Conservation (phyloP, 2,329 filamentous ascomycete genomes). For the Clonostachys solani region DNA sequence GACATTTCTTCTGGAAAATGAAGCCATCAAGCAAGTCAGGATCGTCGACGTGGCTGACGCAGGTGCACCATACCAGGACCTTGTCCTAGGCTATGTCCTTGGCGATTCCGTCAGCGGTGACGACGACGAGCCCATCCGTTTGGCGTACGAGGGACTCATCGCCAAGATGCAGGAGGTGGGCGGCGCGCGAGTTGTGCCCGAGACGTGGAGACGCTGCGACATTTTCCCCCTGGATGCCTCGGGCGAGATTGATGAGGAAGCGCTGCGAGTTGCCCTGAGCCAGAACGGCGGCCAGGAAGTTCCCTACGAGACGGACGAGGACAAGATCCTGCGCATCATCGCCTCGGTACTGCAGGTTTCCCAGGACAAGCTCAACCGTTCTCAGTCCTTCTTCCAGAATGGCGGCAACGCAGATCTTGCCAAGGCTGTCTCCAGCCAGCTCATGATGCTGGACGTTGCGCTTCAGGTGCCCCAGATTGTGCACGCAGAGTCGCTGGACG, state of each 20-base stretch:
- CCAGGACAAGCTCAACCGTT: not conserved
- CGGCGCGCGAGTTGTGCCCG: conserved; percentile 1
- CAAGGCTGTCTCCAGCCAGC: not conserved
- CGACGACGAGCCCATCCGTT: not conserved
- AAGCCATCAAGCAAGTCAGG: conserved; percentile 1
- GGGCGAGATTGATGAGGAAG: conserved; percentile 1
- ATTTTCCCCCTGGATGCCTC: not conserved
- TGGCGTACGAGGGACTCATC: conserved; percentile 1
- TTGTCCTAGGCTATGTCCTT: conserved; percentile 2
- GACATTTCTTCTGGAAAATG: not conserved
- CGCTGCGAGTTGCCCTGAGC: not conserved
- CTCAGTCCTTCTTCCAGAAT: not conserved
- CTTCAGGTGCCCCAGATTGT: conserved; percentile 2
- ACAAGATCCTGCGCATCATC: conserved; percentile 1
- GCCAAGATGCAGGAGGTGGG: not conserved
- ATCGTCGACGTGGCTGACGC: conserved; percentile 3
- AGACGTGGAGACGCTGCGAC: not conserved
- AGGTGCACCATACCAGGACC: not conserved
- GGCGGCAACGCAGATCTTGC: conserved; percentile 1
- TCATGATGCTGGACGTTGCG: conserved; percentile 1
- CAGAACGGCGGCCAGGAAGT: not conserved
- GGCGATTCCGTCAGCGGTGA: not conserved
- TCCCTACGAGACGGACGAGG: not conserved
- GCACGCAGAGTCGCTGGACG: not conserved
- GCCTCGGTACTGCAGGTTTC: not conserved